Evolutionary conservation across 2,329 filamentous ascomycete genomes (phyloP), one percentile per base, ranked within the genome.

Genomic region (Rhinocladiella mackenziei): DNA sequence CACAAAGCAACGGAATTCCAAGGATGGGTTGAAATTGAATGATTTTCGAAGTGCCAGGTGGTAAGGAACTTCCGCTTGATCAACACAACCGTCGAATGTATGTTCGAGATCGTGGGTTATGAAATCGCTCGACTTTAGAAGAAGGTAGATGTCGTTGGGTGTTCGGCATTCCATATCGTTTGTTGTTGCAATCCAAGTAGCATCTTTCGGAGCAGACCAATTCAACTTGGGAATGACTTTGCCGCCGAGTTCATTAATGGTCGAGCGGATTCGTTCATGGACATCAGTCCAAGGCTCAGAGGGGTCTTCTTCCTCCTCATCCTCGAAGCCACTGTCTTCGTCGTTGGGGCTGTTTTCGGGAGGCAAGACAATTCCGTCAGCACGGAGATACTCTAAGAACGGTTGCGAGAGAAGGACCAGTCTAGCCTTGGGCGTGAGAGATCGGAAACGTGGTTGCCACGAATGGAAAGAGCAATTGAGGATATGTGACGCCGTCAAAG

Each of bases 171-270:
- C 88, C 69, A 96, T 84, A 34, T 86, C 94, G 65, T 98, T 98
- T 66, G 75, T 91, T 63, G 77, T 68, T 67, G 82, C 67, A 65
- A 98, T 96, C 84, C 89, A 96, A 15, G 86, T 87, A 6, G 92
- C 92, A 62, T 98, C 92, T 65, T 96, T 95, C 3, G 92, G 92
- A 3, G 89, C 83, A 4, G 89, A 96, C 92, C 92, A 98, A 70
- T 97, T 97, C 34, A 98, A 72, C 66, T 98, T 98, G 1, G 92
- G 92, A 1, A 85, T 83, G 6, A 95, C 89, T 48, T 83, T 80
- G 47, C 91, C 91, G 11, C 87, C 89, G 1, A 97, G 76, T 57
- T 89, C 84, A 9, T 73, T 67, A 51, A 98, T 96, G 30, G 78
- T 85, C 17, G 78, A 72, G 62, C 83, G 84, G 63, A 98, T 88